These are phyloP conservation scores for Xanthoconium separans DNA, from an alignment of 1,284 basidiomycete species.

Conservation along the genomic window DNA sequence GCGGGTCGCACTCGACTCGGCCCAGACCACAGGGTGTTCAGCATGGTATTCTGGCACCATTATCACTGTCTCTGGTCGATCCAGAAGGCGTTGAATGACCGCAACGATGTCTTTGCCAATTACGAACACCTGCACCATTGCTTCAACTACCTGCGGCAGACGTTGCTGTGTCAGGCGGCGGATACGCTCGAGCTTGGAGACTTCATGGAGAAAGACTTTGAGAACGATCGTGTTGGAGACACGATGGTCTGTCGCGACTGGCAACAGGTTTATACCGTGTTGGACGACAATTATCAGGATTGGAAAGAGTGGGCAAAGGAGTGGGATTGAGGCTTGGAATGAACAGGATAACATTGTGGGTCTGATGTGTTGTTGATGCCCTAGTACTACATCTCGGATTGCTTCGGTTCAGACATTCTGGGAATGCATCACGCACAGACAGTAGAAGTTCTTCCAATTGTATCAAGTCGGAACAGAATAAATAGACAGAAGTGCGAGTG, in stretches of 20 bases:
- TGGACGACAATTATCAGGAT: constrained; percentile 12
- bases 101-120: constrained; percentile 6
- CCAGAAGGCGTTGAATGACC: constrained; percentile 12
- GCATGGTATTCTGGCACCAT: constrained; percentile 12
- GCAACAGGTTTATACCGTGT: constrained; percentile 18
- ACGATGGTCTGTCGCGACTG: constrained; percentile 34
- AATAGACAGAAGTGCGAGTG: too few relatives aligned
- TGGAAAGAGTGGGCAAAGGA: constrained; percentile 11
- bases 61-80: constrained; percentile 14
- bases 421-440: too few relatives aligned
- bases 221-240: constrained; percentile 17
- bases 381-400: too few relatives aligned
- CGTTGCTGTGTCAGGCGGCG: constrained; percentile 31
- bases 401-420: too few relatives aligned
- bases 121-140: constrained; percentile 20
- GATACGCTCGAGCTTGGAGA: constrained; percentile 33
- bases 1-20: constrained; percentile 12
- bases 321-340: constrained; percentile 11
- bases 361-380: too few relatives aligned
- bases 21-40: constrained; percentile 12
- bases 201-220: constrained; percentile 25
- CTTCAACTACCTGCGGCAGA: constrained; percentile 21
- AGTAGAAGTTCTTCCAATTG: too few relatives aligned
- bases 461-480: too few relatives aligned
- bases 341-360: background rate